These are phyloP conservation scores for Iris pallida DNA, from an alignment of 116 monocot species.

Conservation along the genomic window DNA sequence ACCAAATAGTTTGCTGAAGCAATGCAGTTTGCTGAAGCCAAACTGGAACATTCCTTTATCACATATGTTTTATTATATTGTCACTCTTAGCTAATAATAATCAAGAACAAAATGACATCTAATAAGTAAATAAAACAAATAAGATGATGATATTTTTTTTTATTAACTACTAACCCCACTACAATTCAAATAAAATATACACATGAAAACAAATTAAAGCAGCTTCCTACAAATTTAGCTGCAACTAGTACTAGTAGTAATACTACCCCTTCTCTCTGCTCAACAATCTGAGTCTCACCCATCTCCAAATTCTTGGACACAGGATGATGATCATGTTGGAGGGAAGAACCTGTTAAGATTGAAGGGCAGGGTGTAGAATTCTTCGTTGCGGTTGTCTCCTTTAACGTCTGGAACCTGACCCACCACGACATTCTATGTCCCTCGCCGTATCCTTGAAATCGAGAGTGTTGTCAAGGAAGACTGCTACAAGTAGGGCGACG, in stretches of 20 bases:
- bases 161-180: too few species aligned
- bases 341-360: conserved; percentile 85
- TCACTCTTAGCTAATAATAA: too few species aligned
- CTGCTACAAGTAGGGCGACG: conserved; percentile 59
- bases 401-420: conserved; percentile 65
- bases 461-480: conserved; percentile 82
- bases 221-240: conserved; percentile 1
- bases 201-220: background rate
- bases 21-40: too few species aligned
- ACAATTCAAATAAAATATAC: background rate
- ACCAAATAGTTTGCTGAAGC: too few species aligned
- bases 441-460: conserved; percentile 58
- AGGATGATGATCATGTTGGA: conserved; percentile 37
- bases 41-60: too few species aligned
- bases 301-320: background rate
- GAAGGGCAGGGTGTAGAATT: conserved; percentile 91
- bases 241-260: background rate
- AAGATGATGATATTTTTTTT: too few species aligned
- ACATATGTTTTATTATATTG: too few species aligned
- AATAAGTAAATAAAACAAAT: too few species aligned
- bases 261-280: background rate
- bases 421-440: conserved; percentile 89
- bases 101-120: too few species aligned
- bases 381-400: conserved; percentile 70
- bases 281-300: background rate